Percentiles rank a stretch among this genome's conserved stretches.
phyloP scores from a whole-genome alignment of 192 early-diverging fungal genomes.

The Coemansia javaensis region DNA sequence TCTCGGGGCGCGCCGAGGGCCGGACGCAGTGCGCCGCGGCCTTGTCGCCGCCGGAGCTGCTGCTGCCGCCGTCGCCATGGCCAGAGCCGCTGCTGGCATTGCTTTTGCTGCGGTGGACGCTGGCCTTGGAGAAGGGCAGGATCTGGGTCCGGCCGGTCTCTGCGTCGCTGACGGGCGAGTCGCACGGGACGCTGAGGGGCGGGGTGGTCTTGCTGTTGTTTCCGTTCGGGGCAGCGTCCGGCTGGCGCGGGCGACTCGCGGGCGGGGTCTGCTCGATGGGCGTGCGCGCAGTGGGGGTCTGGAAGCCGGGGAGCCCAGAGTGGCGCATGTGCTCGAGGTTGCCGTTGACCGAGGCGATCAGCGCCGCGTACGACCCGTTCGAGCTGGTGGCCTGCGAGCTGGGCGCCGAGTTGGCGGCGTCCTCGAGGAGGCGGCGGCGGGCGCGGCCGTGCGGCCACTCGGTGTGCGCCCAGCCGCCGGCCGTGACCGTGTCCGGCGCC shows the following conservation, averaged over 20 bases:
- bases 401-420: no score
- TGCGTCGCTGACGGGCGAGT: conserved; percentile 39
- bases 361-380: conserved; percentile 27
- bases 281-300: conserved; percentile 4
- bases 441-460: neutral
- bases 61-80: no score
- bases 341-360: conserved; percentile 19
- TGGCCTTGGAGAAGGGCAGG: conserved; percentile 33
- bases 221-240: conserved; percentile 23
- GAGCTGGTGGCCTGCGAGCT: conserved; percentile 33
- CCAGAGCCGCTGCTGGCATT: no score
- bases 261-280: no score
- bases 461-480: conserved; percentile 1
- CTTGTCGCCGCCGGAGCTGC: neutral
- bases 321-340: conserved; percentile 6
- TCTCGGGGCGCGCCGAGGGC: conserved; percentile 38
- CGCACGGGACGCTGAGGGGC: conserved; percentile 2
- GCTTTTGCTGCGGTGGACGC: no score
- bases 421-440: neutral
- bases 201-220: no score
- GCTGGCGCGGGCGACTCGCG: no score
- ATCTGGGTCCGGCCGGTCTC: conserved; percentile 45
- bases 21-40: conserved; percentile 6
- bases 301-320: conserved; percentile 20
- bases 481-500: conserved; percentile 30